Percentiles rank a stretch among this genome's conserved stretches.
phyloP scores from a whole-genome alignment of 306 rosid species.

The Senna tora region DNA sequence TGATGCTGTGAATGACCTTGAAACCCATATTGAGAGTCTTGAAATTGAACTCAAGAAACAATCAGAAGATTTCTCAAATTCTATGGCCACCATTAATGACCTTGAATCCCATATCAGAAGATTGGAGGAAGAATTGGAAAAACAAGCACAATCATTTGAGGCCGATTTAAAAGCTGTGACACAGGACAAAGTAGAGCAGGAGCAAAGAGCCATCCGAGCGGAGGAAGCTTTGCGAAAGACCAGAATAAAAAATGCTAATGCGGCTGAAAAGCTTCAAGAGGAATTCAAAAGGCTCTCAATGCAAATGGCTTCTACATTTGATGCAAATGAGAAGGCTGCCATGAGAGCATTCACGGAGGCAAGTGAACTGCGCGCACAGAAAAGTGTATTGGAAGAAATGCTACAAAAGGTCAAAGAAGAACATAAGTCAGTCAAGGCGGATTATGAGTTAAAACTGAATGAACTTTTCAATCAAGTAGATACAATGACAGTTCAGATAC shows the following conservation, averaged over 20 bases:
- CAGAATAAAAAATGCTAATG: conserved; percentile 67
- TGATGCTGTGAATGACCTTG: conserved; percentile 51
- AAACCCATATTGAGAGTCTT: conserved; percentile 60
- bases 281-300: conserved; percentile 77
- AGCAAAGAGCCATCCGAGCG: conserved; percentile 91
- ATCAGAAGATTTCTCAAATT: conserved; percentile 64
- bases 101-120: conserved; percentile 62
- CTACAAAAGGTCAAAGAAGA: conserved; percentile 61
- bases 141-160: conserved; percentile 75
- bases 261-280: conserved; percentile 90
- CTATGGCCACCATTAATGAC: conserved; percentile 62
- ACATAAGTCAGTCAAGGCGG: conserved; percentile 57
- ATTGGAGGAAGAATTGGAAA: conserved; percentile 78
- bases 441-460: conserved; percentile 52
- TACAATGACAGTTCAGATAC: conserved; percentile 52
- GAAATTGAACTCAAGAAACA: conserved; percentile 66
- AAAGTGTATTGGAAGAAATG: conserved; percentile 64
- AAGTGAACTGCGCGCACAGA: conserved; percentile 66
- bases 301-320: conserved; percentile 87
- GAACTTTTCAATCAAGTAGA: conserved; percentile 60
- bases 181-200: conserved; percentile 79
- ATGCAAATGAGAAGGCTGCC: conserved; percentile 82
- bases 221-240: conserved; percentile 80
- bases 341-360: conserved; percentile 72
- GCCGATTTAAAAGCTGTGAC: conserved; percentile 68